Percentiles rank a stretch among this genome's conserved stretches.
Conservation (phyloP, 2,329 filamentous ascomycete genomes). For the Xylaria hypoxylon region DNA sequence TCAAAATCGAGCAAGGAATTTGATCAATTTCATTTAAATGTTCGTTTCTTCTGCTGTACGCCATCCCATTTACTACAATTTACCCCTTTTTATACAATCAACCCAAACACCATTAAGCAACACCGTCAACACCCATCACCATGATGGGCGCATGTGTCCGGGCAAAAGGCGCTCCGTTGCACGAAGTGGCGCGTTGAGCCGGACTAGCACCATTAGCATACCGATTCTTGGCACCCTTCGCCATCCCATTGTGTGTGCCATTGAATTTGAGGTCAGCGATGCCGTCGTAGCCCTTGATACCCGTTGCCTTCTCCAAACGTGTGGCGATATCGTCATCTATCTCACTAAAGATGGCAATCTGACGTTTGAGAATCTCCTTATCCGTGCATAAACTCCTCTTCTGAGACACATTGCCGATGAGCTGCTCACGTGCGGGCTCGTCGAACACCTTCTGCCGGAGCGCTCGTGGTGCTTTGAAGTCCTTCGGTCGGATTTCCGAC, state of each 20-base stretch:
- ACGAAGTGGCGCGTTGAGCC: neutral
- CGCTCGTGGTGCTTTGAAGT: conserved; percentile 62
- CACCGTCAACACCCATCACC: conserved; percentile 12
- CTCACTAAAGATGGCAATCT: conserved; percentile 74
- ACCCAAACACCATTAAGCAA: neutral
- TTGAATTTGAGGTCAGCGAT: conserved; percentile 68
- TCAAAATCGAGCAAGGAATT: no score
- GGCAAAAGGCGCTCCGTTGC: conserved; percentile 21
- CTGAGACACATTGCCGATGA: conserved; percentile 69
- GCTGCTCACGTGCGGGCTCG: conserved; percentile 66
- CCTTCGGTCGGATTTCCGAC: conserved; percentile 54
- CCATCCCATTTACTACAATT: no score
- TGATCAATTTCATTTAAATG: no score
- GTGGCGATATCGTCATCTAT: conserved; percentile 68
- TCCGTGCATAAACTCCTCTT: conserved; percentile 70
- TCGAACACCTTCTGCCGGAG: conserved; percentile 73
- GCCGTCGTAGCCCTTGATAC: conserved; percentile 69
- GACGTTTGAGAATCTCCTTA: conserved; percentile 71
- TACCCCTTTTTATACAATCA: neutral
- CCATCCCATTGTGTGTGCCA: conserved; percentile 71
- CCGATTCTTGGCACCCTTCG: conserved; percentile 58
- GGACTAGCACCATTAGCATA: conserved; percentile 63
- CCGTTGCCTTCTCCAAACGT: conserved; percentile 71
- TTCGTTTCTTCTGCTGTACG: no score
- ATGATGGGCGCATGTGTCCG: conserved; percentile 10